Evolutionary conservation across 768 basidiomycete genomes (phyloP), one percentile per base, ranked within the genome.

Genomic region (Suillus bovinus): DNA sequence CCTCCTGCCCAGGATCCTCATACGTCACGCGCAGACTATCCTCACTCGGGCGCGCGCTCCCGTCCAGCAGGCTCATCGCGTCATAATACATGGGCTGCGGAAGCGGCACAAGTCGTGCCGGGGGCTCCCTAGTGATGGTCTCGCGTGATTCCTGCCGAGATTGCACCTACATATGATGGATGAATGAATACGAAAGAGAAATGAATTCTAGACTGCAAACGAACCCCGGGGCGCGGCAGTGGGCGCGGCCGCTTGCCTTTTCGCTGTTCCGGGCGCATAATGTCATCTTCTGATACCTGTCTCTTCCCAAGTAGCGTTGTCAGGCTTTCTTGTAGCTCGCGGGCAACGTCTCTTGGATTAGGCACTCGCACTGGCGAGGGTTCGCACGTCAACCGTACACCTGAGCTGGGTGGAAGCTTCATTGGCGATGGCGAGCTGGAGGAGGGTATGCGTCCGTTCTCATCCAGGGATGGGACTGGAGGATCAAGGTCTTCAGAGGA

Each of bases 241-340:
- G 79, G 81, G 14, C 80, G 69, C 13, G 76, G 68, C 38, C 80
- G 72, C 58, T 79, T 80, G 2, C 76, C 76, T 56, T 69, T 71
- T 53, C 61, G 64, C 2, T 63, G 64, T 14, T 64, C 68, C 4
- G 58, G 44, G 6, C 55, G 55, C 0, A 63, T 63, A 20, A 71
- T 74, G 54, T 81, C 80, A 4, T 79, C 79, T 13, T 80, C 81
- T 4, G 77, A 75, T 0, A 80, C 74, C 11, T 80, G 78, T 10
- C 90, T 81, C 71, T 93, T 93, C 10, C 90, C 90, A 17, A 93
- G 76, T 60, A 91, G 72, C 24, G 84, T 82, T 6, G 85, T 84
- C 55, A 92, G 84, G 63, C 84, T 88, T 65, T 90, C 87, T 64
- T 89, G 84, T 24, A 91, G 76, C 20, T 83, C 87, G 67, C 78